Evolutionary conservation across 306 rosid species (phyloP).

Genomic region (Luffa acutangula): DNA sequence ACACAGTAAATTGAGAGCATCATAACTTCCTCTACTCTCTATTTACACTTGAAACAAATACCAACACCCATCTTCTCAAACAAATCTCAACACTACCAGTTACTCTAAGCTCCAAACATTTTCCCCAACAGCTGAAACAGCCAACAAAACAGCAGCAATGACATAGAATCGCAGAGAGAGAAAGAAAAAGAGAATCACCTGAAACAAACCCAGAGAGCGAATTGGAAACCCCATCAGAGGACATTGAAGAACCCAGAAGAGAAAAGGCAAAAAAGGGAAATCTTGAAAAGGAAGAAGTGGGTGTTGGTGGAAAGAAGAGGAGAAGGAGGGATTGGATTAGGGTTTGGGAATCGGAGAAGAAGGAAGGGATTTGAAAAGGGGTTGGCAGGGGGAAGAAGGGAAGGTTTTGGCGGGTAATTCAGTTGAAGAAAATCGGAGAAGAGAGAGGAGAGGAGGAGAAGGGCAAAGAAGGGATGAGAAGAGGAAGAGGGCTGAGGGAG

Average conservation of each 20-base stretch:
- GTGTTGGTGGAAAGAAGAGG: conserved; percentile 6
- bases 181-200: neutral
- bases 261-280: neutral
- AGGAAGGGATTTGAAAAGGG: conserved; percentile 39
- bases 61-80: neutral
- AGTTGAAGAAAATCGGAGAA: conserved; percentile 56
- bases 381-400: conserved; percentile 20
- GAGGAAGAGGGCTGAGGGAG: conserved; percentile 21
- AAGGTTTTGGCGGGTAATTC: conserved; percentile 62
- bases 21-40: neutral
- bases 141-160: neutral
- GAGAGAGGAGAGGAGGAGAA: conserved; percentile 29
- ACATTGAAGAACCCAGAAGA: neutral
- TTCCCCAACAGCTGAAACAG: neutral
- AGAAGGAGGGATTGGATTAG: neutral
- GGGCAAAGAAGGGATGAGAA: conserved; percentile 59
- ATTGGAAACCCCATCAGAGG: neutral
- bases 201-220: neutral
- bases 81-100: neutral
- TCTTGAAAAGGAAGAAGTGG: conserved; percentile 4
- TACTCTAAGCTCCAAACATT: neutral
- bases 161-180: neutral
- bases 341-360: neutral
- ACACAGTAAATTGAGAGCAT: neutral
- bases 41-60: neutral